Evolutionary conservation across 176 grass and related monocot genomes (phyloP), one percentile per base, ranked within the genome.

Genomic region (Olyra latifolia): DNA sequence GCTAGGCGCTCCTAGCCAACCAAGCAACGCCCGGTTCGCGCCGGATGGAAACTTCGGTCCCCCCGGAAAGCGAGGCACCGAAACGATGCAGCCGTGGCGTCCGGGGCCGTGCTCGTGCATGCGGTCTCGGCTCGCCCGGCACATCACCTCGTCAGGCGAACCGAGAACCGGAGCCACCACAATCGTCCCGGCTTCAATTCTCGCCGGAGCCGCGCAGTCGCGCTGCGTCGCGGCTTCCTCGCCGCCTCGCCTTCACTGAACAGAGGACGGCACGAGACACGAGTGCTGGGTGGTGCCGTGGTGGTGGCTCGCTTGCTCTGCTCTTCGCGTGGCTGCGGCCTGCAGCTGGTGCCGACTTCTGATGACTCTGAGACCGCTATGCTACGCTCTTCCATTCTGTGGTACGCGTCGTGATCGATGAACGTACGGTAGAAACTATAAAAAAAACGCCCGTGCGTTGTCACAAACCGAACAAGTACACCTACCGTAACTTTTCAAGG

Each of bases 271-370:
- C 32, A 35, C 32, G 32, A 35, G 32, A 35, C 32, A 4, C 32
- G 32, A 2, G 32, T 4, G 32, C 32, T 35, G 32, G 32, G 38
- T 8, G 64, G 4, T 41, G 63, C 20, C 3, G 3, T 14, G 35
- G 35, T 12, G 63, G 49, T 46, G 50, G 79, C 49, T 82, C 55
- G 5, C 42, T 48, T 39, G 79, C 55, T 32, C 60, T 7, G 16
- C 32, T 10, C 1, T 42, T 30, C 48, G 29, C 19, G 73, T 69
- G 27, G 72, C 41, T n/a, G n/a, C n/a, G n/a, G n/a, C n/a, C n/a
- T n/a, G n/a, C n/a, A n/a, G n/a, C n/a, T n/a, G n/a, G n/a, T n/a
- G 79, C 25, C 54, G 42, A 62, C 55, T 15, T 76, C 41, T 59
- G 49, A 66, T 59, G 49, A 66, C 16, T 35, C 32, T 35, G 12